phyloP scores from a whole-genome alignment of 768 basidiomycete species.

The Pisolithus marmoratus region DNA sequence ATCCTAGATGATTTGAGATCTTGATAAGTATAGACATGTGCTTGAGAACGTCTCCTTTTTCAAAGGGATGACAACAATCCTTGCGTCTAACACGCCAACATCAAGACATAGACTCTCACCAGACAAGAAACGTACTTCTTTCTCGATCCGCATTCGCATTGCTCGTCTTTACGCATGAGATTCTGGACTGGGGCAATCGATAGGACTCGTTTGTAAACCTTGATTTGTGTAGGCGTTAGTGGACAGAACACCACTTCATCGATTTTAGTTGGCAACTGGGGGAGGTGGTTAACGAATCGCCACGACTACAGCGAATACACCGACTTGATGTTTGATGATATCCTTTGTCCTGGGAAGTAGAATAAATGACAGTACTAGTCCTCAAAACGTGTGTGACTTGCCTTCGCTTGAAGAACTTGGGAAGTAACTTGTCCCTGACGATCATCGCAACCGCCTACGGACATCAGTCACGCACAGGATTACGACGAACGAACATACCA shows the following conservation, averaged over 20 bases:
- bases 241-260: constrained; percentile 96
- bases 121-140: constrained; percentile 39
- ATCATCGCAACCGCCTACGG: constrained; percentile 51
- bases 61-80: constrained; percentile 48
- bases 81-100: constrained; percentile 41
- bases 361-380: not conserved
- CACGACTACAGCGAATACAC: not conserved
- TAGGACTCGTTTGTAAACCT: constrained; percentile 69
- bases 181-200: constrained; percentile 61
- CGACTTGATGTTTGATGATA: constrained; percentile 65
- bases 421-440: constrained; percentile 65
- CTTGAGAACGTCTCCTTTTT: constrained; percentile 55
- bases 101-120: constrained; percentile 1
- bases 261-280: constrained; percentile 77
- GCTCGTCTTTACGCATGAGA: constrained; percentile 63
- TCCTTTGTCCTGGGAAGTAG: constrained; percentile 55
- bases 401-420: constrained; percentile 81
- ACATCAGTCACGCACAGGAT: not conserved
- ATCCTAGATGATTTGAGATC: constrained; percentile 80
- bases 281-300: not conserved
- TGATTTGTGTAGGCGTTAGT: constrained; percentile 61
- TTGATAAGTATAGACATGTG: constrained; percentile 82
- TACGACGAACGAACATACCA: constrained; percentile 30
- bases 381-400: constrained; percentile 17
- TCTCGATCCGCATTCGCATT: constrained; percentile 64